Base-by-base conservation (phyloP, 2,329 filamentous ascomycete genomes). In the Fusarium sp. region DNA sequence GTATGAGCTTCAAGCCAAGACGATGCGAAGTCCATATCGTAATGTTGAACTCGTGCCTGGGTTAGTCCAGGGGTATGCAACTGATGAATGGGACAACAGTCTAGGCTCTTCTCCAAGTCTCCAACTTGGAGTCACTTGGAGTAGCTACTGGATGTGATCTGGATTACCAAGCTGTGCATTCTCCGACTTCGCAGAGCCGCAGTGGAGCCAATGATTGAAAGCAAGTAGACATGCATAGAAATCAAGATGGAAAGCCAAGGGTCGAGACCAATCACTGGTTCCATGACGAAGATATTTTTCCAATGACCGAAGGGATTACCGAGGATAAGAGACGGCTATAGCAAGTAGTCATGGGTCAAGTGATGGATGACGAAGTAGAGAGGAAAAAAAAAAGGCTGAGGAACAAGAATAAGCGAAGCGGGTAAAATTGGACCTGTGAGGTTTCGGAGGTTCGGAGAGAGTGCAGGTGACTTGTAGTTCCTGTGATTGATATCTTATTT, bases 401-500 rank as follows among this genome's bases (percentile, higher is more conserved):
- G 24, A 40, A n/a, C 20, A 58, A 35, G 35, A 42, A 37, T 50
- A 40, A 38, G 40, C 29, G 35, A 67, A 34, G 45, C 64, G 62
- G 13, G 29, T 42, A 62, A 40, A 24, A 58, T 20, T 50, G 37
- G 40, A 10, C 22, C 57, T 13, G 22, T 9, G 14, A 35, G 34
- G 13, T 29, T 71, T 71, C 57, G 38, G 63, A 61, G 31, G 35
- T 42, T 73, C 50, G 63, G n/a, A 47, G 50, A 47, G 50, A 27
- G 16, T 38, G 60, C 38, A 42, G 54, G 45, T 50, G 59, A 52
- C 47, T 45, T 62, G 65, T 31, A 47, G n/a, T 5, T 31, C 40
- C 16, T 34, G 64, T 64, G 56, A 52, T 69, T 58, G 54, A 37
- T 20, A 27, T 56, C 7, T 45, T 60, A 60, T 60, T 42, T 60